Evolutionary conservation across 148 eudicot genomes (phyloP), one percentile per base, ranked within the genome.

Genomic region (Arbutus unedo): DNA sequence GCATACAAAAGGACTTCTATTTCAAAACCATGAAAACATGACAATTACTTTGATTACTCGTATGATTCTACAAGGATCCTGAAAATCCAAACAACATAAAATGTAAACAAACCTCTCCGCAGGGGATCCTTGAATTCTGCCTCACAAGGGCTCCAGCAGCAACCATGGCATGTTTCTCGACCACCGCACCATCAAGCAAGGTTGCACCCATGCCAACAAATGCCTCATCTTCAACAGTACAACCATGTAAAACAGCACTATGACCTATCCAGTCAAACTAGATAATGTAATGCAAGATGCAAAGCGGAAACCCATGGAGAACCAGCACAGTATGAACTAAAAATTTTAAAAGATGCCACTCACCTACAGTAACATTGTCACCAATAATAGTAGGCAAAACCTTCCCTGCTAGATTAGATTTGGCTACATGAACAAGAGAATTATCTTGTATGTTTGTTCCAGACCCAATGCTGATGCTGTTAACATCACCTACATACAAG

Each of bases 361-460:
- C 86, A 94, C 99, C 99, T 49, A 96, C 93, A 78, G 99, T 96
- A 76, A 96, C 99, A 78, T 94, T 93, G 89, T 94, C 89, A 45
- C 99, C 99, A 82, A 96, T 91, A 44, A 91, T 91, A 56, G 97
- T 93, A 25, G 99, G 99, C 88, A 93, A 86, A 18, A 96, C 97
- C 83, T 94, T 94, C 86, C 99, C 98, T 51, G 91, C 89, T 78
- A 94, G 83, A 89, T 96, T 96, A 19, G 97, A 85, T 88, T 96
- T 96, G 73, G 99, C 99, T 80, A 96, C 99, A 82, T 96, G 99
- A 83, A 96, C 96, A 83, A 96, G 94, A 81, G 99, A 91, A 79
- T 96, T 92, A 87, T 96, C 99, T 86, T 96, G 99, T 84, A 96
- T 96, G 86, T 96, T 96, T 85, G 98, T 93, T 82, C 97, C 96